Percentiles rank a stretch among this genome's conserved stretches.
Evolutionary conservation across 495 filamentous ascomycete genomes (phyloP).

Genomic region (Penicillium longicatenatum): DNA sequence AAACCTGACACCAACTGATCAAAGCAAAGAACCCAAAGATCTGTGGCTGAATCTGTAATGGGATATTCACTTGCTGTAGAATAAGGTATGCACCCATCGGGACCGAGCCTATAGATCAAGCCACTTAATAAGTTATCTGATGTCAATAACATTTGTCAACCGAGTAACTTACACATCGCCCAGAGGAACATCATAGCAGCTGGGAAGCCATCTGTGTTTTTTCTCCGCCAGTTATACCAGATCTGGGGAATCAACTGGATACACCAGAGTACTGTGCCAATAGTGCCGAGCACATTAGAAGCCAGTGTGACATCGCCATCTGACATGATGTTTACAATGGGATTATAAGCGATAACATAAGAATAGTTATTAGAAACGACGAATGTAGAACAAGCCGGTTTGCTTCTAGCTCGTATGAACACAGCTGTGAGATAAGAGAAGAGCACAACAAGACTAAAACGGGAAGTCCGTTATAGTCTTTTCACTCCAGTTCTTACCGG

Average conservation of each 20-base stretch:
- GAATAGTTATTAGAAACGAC: not conserved
- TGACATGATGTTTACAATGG: conserved; percentile 20
- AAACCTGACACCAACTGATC: conserved; percentile 65
- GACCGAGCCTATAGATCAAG: conserved; percentile 44
- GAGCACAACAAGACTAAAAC: too few relatives aligned
- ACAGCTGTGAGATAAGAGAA: too few relatives aligned
- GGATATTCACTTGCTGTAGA: conserved; percentile 68
- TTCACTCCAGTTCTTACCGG: too few relatives aligned
- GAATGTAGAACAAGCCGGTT: not conserved
- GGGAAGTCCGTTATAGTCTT: too few relatives aligned
- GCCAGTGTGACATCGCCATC: conserved; percentile 43
- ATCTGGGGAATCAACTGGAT: conserved; percentile 60
- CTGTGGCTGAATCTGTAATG: conserved; percentile 74
- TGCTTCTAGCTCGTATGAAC: too few relatives aligned
- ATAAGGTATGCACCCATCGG: conserved; percentile 59
- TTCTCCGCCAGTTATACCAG: conserved; percentile 71
- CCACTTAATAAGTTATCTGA: not conserved
- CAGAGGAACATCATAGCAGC: conserved; percentile 75
- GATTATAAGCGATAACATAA: not conserved
- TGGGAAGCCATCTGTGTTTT: conserved; percentile 73
- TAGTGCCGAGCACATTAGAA: conserved; percentile 55
- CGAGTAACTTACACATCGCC: conserved; percentile 57
- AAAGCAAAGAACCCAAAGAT: conserved; percentile 65
- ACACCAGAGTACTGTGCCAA: conserved; percentile 59
- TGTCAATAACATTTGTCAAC: not conserved